A percentile compares a stretch with the other conserved stretches of the same genome.
Conservation (phyloP, 768 basidiomycete species). For the Erythrobasidium yunnanense region DNA sequence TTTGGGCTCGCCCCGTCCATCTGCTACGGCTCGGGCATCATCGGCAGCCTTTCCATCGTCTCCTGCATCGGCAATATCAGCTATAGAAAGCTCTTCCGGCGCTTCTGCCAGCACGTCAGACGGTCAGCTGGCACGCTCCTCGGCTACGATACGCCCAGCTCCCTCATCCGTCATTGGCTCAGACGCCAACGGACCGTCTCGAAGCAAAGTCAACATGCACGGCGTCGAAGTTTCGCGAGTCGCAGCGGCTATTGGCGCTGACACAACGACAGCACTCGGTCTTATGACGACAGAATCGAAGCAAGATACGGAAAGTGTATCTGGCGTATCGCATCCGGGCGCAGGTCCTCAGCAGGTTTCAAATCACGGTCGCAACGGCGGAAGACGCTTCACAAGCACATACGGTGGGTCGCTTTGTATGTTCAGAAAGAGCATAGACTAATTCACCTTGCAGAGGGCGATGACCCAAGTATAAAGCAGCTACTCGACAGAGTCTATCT, state of each 20-base stretch:
- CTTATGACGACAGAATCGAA: constrained; percentile 62
- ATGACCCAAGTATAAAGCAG: constrained; percentile 78
- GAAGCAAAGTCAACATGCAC: constrained; percentile 26
- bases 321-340: constrained; percentile 48
- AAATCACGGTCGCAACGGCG: too few relatives aligned
- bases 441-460: constrained; percentile 53
- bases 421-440: neutral
- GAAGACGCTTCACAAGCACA: constrained; percentile 42
- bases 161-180: neutral
- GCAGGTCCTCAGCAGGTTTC: too few relatives aligned
- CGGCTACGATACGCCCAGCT: too few relatives aligned
- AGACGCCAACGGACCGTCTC: neutral
- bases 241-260: constrained; percentile 77
- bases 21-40: neutral
- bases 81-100: neutral
- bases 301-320: constrained; percentile 28
- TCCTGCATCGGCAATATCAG: neutral
- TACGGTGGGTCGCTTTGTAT: constrained; percentile 37
- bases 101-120: too few relatives aligned
- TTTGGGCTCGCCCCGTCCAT: neutral
- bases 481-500: constrained; percentile 80
- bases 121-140: too few relatives aligned
- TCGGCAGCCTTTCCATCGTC: neutral
- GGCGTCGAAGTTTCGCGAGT: constrained; percentile 68
- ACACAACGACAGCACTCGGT: constrained; percentile 69